Evolutionary conservation across 2,329 filamentous ascomycete species (phyloP).

Genomic region (Botrytis galanthina): DNA sequence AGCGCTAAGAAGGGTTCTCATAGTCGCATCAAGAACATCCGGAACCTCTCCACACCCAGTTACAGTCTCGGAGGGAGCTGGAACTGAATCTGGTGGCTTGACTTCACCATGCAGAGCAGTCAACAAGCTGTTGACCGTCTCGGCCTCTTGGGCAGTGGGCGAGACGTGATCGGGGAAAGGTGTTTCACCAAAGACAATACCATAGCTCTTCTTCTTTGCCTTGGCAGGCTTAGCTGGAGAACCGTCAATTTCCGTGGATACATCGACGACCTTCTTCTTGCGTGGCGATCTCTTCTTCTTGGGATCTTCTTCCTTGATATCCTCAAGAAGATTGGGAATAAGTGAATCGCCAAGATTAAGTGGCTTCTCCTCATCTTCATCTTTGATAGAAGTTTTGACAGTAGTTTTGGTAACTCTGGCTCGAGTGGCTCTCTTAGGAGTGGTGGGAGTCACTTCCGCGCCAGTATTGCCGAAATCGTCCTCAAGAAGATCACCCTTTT

Average conservation of each 20-base stretch:
- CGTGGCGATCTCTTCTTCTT: slow-evolving; percentile 24
- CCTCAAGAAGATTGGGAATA: neutral
- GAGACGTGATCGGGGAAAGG: slow-evolving; percentile 67
- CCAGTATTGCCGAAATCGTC: slow-evolving; percentile 8
- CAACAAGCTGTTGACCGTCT: slow-evolving; percentile 65
- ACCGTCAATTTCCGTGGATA: slow-evolving; percentile 1
- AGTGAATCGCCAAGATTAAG: slow-evolving; percentile 5
- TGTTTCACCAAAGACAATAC: slow-evolving; percentile 53
- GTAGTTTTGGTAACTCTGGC: neutral
- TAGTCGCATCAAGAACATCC: slow-evolving; percentile 52
- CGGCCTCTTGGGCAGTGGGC: slow-evolving; percentile 67
- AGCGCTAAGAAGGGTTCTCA: slow-evolving; percentile 53
- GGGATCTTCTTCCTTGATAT: slow-evolving; percentile 13
- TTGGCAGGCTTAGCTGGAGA: slow-evolving; percentile 19
- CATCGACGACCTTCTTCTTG: slow-evolving; percentile 17
- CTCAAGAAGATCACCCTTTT: slow-evolving; percentile 27
- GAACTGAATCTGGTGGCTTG: slow-evolving; percentile 62
- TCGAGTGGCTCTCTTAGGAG: neutral
- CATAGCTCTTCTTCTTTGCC: slow-evolving; percentile 46
- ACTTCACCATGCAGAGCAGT: slow-evolving; percentile 64
- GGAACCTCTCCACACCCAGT: slow-evolving; percentile 65
- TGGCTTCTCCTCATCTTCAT: slow-evolving; percentile 16
- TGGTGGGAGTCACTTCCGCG: neutral
- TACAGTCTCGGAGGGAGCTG: slow-evolving; percentile 65
- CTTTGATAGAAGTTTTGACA: neutral